phyloP scores from a whole-genome alignment of 148 eudicot species.

The Simmondsia chinensis region DNA sequence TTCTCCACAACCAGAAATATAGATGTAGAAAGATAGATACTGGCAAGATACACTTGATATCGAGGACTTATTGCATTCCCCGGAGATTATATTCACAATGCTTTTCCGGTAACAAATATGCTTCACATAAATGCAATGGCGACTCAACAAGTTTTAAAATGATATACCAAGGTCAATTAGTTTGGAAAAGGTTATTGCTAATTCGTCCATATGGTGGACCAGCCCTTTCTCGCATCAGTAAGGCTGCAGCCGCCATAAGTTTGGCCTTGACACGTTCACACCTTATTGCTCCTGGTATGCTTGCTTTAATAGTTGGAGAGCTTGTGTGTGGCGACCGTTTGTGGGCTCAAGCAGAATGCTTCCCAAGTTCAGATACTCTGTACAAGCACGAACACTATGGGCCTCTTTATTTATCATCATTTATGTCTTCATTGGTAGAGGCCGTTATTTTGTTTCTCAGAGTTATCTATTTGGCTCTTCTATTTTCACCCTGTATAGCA shows the following conservation, averaged over 20 bases:
- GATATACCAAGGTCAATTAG: slow-evolving; percentile 42
- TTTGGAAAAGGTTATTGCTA: slow-evolving; percentile 50
- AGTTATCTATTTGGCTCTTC: slow-evolving; percentile 46
- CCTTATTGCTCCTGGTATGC: slow-evolving; percentile 51
- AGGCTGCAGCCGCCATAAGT: slow-evolving; percentile 57
- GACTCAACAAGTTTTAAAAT: slow-evolving; percentile 24
- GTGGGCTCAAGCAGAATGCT: slow-evolving; percentile 46
- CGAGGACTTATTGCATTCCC: slow-evolving; percentile 22
- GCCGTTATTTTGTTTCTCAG: slow-evolving; percentile 42
- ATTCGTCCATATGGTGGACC: slow-evolving; percentile 32
- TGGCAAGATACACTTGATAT: slow-evolving; percentile 17
- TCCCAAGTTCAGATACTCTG: slow-evolving; percentile 31
- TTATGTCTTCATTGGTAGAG: slow-evolving; percentile 43
- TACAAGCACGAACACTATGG: slow-evolving; percentile 57
- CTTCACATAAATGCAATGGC: slow-evolving; percentile 16
- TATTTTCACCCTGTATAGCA: slow-evolving; percentile 68
- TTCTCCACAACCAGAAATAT: slow-evolving; percentile 27
- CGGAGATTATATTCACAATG: no score
- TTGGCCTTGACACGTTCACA: slow-evolving; percentile 61
- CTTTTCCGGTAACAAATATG: slow-evolving; percentile 16
- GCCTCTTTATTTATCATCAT: slow-evolving; percentile 39
- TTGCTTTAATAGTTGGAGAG: slow-evolving; percentile 56
- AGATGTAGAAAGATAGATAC: slow-evolving; percentile 22
- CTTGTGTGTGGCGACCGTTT: slow-evolving; percentile 29
- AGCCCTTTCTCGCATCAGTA: slow-evolving; percentile 34